These are phyloP conservation scores for Aurantiochytrium sp. DNA, from an alignment of 108 stramenopile genomes.

Conservation along the genomic window DNA sequence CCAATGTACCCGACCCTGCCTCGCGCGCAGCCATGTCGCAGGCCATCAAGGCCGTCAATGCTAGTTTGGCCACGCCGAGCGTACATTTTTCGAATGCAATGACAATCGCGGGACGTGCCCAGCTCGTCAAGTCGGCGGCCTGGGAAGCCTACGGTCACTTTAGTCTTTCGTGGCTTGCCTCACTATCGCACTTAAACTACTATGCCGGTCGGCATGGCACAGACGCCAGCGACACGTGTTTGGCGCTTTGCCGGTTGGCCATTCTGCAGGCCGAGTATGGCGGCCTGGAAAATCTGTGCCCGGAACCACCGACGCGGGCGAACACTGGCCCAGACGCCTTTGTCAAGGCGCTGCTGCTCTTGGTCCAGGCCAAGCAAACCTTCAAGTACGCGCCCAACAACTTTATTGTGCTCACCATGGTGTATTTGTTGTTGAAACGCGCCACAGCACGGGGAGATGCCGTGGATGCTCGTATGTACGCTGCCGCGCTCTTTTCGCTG, in stretches of 20 bases:
- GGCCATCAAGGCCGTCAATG: neutral
- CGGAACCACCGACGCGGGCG: neutral
- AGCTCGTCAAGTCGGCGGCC: neutral
- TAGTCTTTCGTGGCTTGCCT: neutral
- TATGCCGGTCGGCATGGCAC: neutral
- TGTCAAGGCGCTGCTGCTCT: neutral
- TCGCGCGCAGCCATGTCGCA: slow-evolving; percentile 9
- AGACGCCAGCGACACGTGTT: neutral
- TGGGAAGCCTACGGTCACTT: neutral
- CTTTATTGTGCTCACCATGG: neutral
- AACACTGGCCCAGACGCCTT: neutral
- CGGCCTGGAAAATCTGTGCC: neutral
- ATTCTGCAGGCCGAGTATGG: neutral
- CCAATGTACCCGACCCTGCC: neutral
- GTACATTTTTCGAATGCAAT: neutral
- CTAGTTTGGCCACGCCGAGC: slow-evolving; percentile 3
- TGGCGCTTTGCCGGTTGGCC: neutral
- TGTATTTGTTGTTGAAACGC: neutral
- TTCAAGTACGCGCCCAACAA: slow-evolving; percentile 7
- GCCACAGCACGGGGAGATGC: neutral
- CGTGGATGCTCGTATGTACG: neutral
- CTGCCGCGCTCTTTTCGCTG: neutral
- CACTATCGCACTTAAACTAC: neutral
- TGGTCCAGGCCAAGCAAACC: neutral
- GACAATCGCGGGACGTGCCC: neutral